Base-by-base conservation (phyloP, 179 eudicot genomes). In the Beta macrorhiza region DNA sequence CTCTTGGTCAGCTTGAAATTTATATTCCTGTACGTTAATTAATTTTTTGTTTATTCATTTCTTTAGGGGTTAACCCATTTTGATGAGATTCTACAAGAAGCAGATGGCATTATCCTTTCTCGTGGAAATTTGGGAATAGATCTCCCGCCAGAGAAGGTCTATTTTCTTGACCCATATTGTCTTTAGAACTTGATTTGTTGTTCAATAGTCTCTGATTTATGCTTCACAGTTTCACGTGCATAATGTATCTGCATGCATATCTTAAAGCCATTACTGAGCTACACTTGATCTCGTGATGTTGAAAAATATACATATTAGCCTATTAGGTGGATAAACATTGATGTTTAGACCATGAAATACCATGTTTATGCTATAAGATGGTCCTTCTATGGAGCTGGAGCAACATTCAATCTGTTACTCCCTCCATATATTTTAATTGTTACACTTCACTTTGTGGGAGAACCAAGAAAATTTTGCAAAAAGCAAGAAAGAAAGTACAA, bases 71-170 rank as follows among this genome's bases (percentile, higher is more conserved):
- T 96, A 81, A 90, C 87, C 67, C 96, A 96, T 83, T 96, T 94
- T 81, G 98, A 96, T 81, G 99, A 94, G 88, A 94, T 96, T 75
- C 92, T 96, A 69, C 90, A 90, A 88, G 98, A 92, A 87, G 98
- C 98, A 45, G 99, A 96, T 88, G 99, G 98, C 58, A 91, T 96
- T 78, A 92, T 96, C 74, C 97, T 96, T 81, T 96, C 98, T 67
- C 98, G 99, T 81, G 99, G 99, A 84, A 94, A 91, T 87, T 92
- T 96, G 88, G 99, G 99, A 32, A 94, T 96, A 62, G 99, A 96
- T 90, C 96, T 96, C 74, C 97, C 99, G 72, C 94, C 99, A 16
- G 98, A 96, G 85, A 94, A 96, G 99, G 99, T 96, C 67, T 78
- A 37, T 63, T 16, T 63, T 82, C 32, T 53, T 56, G 10, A 13